These are phyloP conservation scores for Naegleria gruberi DNA, from an alignment of 208 protist genomes.

Conservation along the genomic window DNA sequence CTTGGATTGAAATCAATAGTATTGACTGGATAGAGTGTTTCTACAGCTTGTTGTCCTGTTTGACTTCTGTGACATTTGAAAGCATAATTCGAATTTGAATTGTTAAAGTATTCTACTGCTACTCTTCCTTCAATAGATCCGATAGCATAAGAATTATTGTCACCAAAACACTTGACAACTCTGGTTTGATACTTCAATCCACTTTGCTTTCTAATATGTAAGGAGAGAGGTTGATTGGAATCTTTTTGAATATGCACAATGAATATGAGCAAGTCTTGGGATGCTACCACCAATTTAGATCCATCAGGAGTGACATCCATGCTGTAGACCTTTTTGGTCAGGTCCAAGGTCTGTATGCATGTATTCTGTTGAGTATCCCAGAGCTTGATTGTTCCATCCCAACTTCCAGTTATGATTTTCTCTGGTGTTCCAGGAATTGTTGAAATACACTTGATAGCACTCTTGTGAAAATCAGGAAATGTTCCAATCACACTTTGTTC, in stretches of 20 bases:
- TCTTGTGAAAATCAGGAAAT: not conserved
- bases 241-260: not conserved
- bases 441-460: not conserved
- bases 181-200: conserved; percentile 54
- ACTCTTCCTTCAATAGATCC: conserved; percentile 55
- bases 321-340: not conserved
- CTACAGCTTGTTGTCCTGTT: conserved; percentile 18
- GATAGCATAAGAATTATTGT: conserved; percentile 42
- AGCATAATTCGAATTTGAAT: conserved; percentile 46
- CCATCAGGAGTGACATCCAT: conserved; percentile 2
- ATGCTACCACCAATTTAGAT: not conserved
- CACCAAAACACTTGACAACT: conserved; percentile 25
- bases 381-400: not conserved
- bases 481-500: not conserved
- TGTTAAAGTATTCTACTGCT: conserved; percentile 61
- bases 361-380: not conserved
- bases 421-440: not conserved
- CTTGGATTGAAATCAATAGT: conserved; percentile 55
- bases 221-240: not conserved
- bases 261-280: not conserved
- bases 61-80: conserved; percentile 64
- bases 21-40: conserved; percentile 62
- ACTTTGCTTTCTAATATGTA: not conserved
- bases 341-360: not conserved
- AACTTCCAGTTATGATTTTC: not conserved